phyloP scores from a whole-genome alignment of 176 grass and related monocot genomes.

The Tillandsia fasciculata region DNA sequence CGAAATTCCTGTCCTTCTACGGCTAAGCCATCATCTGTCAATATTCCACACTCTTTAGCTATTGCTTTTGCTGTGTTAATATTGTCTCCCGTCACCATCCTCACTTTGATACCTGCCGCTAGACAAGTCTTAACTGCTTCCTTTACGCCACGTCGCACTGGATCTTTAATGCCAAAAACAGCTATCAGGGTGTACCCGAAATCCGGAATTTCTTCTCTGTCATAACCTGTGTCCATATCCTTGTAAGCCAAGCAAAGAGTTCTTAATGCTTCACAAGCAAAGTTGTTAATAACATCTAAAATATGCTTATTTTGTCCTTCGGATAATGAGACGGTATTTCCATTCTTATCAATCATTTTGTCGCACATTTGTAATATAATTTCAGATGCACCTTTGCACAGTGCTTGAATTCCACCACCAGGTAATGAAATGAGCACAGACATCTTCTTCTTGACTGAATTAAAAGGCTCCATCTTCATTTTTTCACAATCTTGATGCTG shows the following conservation, averaged over 20 bases:
- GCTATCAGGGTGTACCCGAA: slow-evolving; percentile 73
- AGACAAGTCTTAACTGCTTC: slow-evolving; percentile 69
- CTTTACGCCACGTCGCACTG: slow-evolving; percentile 65
- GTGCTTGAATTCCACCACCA: slow-evolving; percentile 31
- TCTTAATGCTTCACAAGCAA: slow-evolving; percentile 78
- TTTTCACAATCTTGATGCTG: slow-evolving; percentile 31
- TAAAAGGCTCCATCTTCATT: slow-evolving; percentile 84
- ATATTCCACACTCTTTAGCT: slow-evolving; percentile 83
- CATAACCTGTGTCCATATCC: slow-evolving; percentile 28
- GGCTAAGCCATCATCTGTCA: slow-evolving; percentile 69
- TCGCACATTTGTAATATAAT: slow-evolving; percentile 61
- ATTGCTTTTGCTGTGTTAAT: slow-evolving; percentile 94
- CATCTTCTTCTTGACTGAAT: slow-evolving; percentile 95
- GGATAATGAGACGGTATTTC: slow-evolving; percentile 35
- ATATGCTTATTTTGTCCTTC: slow-evolving; percentile 35
- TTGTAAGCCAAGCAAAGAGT: slow-evolving; percentile 94
- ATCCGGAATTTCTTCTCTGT: slow-evolving; percentile 38
- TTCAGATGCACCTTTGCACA: slow-evolving; percentile 90
- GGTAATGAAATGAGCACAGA: slow-evolving; percentile 53
- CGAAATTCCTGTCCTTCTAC: slow-evolving; percentile 82
- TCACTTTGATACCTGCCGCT: slow-evolving; percentile 69
- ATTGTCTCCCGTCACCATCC: slow-evolving; percentile 97
- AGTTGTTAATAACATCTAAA: slow-evolving; percentile 46
- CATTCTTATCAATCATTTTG: slow-evolving; percentile 37
- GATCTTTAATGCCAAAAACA: slow-evolving; percentile 93